phyloP scores from a whole-genome alignment of 768 basidiomycete genomes.

The Termitomyces sp. region DNA sequence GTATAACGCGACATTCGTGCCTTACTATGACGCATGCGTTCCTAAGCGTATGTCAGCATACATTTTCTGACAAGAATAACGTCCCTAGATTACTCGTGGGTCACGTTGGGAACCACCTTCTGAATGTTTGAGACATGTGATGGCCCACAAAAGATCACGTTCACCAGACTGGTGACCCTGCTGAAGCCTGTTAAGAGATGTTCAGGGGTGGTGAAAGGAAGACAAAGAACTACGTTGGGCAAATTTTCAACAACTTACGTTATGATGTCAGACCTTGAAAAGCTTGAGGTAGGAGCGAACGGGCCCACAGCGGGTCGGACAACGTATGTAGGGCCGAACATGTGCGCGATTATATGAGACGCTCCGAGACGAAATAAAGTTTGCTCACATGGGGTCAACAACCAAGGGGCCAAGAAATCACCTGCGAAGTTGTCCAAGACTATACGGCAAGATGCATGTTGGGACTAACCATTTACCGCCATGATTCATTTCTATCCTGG shows the following conservation, averaged over 20 bases:
- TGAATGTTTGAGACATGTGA: neutral
- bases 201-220: neutral
- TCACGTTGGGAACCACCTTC: neutral
- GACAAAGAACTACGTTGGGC: neutral
- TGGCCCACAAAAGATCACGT: constrained; percentile 6
- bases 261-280: neutral
- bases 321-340: neutral
- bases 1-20: constrained; percentile 12
- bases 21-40: constrained; percentile 13
- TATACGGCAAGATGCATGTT: neutral
- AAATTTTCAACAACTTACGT: neutral
- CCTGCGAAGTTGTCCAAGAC: neutral
- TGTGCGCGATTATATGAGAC: no score
- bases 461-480: neutral
- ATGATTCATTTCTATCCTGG: neutral
- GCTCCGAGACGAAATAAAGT: neutral
- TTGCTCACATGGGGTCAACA: neutral
- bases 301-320: neutral
- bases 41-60: neutral
- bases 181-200: neutral
- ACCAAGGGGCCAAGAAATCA: neutral
- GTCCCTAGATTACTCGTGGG: neutral
- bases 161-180: neutral
- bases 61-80: neutral
- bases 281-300: neutral